Base-by-base conservation (phyloP, 1,139 yeast species). In the Hyphopichia khmerensis region DNA sequence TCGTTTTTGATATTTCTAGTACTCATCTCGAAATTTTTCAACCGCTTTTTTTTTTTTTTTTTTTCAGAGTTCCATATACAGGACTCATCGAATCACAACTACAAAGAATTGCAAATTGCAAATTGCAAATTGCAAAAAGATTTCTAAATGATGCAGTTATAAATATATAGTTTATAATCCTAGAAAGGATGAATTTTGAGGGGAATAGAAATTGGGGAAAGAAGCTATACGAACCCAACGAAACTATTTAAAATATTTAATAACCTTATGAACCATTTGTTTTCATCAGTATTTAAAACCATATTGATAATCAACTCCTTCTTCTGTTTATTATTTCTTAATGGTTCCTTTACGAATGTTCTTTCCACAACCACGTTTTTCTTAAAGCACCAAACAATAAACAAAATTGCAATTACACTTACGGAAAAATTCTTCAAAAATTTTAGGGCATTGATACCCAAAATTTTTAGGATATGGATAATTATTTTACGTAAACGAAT, bases 231-330 rank as follows among this genome's bases (percentile, higher is more conserved):
- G 58, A 73, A 72, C 9, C 77, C 77, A 18, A 73, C 75, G 57
- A 71, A 69, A 41, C 71, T 63, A 53, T 72, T 72, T 38, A 73
- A 50, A 41, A 73, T 52, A 23, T 50, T 55, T 38, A 72, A 64
- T 46, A 73, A 52, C 46, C 77, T 61, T 35, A 73, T 62, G 41
- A 73, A 72, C 78, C 78, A 73, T 54, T 69, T 72, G 51, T 73
- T 72, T 47, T 72, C 75, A 45, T 68, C 65, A 10, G 75, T 67
- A 48, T 70, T 69, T 43, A 73, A 58, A 18, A 71, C 60, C 77
- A 73, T 72, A 48, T 71, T 72, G 44, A 73, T 69, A 13, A 73
- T 61, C 52, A 72, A 65, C 48, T 73, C 78, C 47, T 69, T 69
- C 47, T 59, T 63, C 39, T 52, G 58, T 40, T 49, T 53, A 21